Evolutionary conservation across 2,329 filamentous ascomycete genomes (phyloP).

Genomic region (Monosporascus sp.): DNA sequence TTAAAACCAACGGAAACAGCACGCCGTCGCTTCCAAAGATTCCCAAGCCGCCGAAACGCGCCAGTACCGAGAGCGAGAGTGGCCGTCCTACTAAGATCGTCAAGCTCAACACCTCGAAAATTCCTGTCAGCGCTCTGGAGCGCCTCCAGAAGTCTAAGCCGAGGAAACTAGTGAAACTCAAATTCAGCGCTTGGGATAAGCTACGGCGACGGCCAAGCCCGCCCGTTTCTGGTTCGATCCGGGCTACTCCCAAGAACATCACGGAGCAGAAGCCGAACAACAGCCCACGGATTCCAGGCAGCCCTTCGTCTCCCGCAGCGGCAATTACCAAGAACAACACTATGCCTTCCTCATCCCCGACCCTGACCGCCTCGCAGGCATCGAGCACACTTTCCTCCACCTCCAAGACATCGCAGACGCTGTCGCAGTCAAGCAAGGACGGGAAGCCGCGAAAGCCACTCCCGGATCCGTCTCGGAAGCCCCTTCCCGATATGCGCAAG

Average conservation of each 20-base stretch:
- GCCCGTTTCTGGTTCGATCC: conserved; percentile 19
- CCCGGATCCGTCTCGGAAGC: conserved; percentile 5
- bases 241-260: conserved; percentile 22
- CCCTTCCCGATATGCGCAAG: conserved; percentile 24
- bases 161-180: conserved; percentile 19
- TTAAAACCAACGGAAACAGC: conserved; percentile 17
- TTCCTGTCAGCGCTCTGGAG: conserved; percentile 16
- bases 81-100: conserved; percentile 25
- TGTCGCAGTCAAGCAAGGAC: conserved; percentile 5
- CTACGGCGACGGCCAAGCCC: conserved; percentile 12
- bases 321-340: background rate
- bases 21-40: conserved; percentile 11
- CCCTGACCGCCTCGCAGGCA: conserved; percentile 6
- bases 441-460: conserved; percentile 20
- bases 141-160: conserved; percentile 11
- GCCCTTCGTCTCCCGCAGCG: background rate
- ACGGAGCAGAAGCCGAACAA: background rate
- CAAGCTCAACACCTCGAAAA: conserved; percentile 24
- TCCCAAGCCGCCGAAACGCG: conserved; percentile 18
- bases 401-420: conserved; percentile 1
- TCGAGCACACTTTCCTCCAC: conserved; percentile 7
- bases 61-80: conserved; percentile 23
- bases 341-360: background rate
- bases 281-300: background rate
- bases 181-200: conserved; percentile 23